phyloP scores from a whole-genome alignment of 441 rosid species.

The Hypseocharis bilobata region DNA sequence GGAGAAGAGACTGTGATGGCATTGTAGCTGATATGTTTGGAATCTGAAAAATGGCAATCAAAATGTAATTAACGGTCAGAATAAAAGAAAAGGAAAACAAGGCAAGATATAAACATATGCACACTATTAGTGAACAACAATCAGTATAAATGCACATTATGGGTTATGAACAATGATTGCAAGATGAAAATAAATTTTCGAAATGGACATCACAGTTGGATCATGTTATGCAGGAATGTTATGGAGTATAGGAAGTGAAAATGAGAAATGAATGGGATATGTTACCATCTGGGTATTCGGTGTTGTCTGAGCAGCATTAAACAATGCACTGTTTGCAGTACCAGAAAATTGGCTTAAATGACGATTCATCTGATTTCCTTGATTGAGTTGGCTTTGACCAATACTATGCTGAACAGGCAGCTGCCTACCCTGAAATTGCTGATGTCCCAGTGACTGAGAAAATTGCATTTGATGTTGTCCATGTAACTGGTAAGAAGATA shows the following conservation, averaged over 20 bases:
- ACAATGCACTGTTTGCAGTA: constrained; percentile 65
- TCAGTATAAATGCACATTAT: not conserved
- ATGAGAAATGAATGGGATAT: constrained; percentile 19
- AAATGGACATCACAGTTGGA: not conserved
- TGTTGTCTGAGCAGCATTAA: constrained; percentile 82
- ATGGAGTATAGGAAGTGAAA: constrained; percentile 13
- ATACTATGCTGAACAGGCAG: constrained; percentile 70
- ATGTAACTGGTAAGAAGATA: constrained; percentile 36
- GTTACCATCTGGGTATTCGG: constrained; percentile 77
- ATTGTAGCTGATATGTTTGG: constrained; percentile 74
- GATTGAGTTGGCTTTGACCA: constrained; percentile 81
- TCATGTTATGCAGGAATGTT: not conserved
- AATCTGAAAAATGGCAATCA: constrained; percentile 38
- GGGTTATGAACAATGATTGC: not conserved
- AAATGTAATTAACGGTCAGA: constrained; percentile 12
- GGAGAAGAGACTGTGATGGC: constrained; percentile 57
- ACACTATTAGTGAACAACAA: not conserved
- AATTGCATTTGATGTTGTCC: constrained; percentile 88
- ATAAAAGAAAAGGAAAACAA: constrained; percentile 6
- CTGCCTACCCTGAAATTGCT: constrained; percentile 85
- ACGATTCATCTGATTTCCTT: constrained; percentile 66
- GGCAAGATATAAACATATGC: not conserved
- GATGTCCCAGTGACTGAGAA: constrained; percentile 79
- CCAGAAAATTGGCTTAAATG: constrained; percentile 73
- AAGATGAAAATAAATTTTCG: too few relatives aligned